Percentiles rank a stretch among this genome's conserved stretches.
phyloP scores from a whole-genome alignment of 192 early-diverging fungal species.

The Coemansia sp. region DNA sequence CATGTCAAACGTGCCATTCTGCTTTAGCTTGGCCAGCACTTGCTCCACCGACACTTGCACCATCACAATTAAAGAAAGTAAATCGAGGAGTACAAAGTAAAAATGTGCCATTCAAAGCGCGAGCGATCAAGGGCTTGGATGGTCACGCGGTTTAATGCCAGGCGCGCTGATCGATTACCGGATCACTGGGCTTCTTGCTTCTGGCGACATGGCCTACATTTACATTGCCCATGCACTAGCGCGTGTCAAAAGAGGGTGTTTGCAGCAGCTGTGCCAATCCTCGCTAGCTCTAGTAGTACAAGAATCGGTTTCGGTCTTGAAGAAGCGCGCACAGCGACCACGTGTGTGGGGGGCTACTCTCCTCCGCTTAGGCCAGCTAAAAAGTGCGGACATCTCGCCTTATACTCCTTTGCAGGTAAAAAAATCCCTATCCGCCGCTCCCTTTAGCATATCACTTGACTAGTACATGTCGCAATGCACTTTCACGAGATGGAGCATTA shows the following conservation, averaged over 20 bases:
- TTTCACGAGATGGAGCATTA: background rate
- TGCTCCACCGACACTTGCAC: constrained; percentile 30
- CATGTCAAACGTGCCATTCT: constrained; percentile 30
- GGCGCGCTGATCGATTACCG: background rate
- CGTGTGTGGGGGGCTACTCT: background rate
- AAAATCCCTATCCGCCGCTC: background rate
- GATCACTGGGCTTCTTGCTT: background rate
- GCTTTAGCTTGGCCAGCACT: constrained; percentile 19
- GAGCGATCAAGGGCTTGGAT: background rate
- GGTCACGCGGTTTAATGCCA: background rate
- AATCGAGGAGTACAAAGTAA: background rate
- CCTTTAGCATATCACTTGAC: background rate
- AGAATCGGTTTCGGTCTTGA: background rate
- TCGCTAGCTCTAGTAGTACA: background rate
- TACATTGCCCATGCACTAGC: background rate
- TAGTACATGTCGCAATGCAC: background rate
- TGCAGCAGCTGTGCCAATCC: background rate
- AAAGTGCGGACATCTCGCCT: background rate
- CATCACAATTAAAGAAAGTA: constrained; percentile 2
- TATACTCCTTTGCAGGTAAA: too few relatives aligned
- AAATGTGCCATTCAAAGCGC: background rate
- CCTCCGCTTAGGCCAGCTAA: background rate
- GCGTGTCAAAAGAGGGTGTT: background rate
- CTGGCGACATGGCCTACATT: background rate
- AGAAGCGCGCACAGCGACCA: background rate